Percentiles rank a stretch among this genome's conserved stretches.
Evolutionary conservation across 106 monocot species (phyloP).

Genomic region (Dendrobium catenatum): DNA sequence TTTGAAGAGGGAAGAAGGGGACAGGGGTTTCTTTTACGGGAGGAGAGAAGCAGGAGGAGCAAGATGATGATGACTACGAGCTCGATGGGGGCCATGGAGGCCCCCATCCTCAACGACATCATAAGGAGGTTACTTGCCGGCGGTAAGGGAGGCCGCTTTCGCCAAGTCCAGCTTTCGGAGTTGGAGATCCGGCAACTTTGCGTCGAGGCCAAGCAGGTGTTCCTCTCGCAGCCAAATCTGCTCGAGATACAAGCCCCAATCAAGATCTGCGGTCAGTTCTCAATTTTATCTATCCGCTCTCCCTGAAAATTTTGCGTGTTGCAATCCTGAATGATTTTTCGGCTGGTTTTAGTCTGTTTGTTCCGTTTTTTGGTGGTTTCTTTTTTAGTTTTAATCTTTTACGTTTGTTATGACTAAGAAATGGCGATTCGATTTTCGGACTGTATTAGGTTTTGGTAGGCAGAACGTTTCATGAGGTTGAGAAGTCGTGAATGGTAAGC

Average conservation of each 20-base stretch:
- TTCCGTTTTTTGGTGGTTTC: neutral
- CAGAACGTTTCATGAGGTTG: neutral
- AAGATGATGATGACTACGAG: conserved; percentile 63
- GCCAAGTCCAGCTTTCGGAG: conserved; percentile 59
- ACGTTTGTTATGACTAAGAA: neutral
- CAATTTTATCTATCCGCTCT: neutral
- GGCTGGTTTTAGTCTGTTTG: neutral
- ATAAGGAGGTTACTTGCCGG: conserved; percentile 30
- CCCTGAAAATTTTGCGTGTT: neutral
- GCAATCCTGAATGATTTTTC: neutral
- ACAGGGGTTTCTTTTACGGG: neutral
- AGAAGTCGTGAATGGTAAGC: neutral
- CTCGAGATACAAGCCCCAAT: conserved; percentile 48
- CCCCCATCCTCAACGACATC: conserved; percentile 37
- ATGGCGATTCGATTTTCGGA: neutral
- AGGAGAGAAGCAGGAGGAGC: neutral
- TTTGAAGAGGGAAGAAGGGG: neutral
- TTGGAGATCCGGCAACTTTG: conserved; percentile 68
- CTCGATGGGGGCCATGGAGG: conserved; percentile 54
- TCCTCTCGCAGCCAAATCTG: conserved; percentile 59
- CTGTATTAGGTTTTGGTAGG: neutral
- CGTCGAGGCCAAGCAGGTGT: conserved; percentile 44
- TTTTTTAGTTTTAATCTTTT: neutral
- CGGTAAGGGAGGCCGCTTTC: conserved; percentile 17
- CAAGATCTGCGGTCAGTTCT: conserved; percentile 60